Percentiles rank a stretch among this genome's conserved stretches.
phyloP scores from a whole-genome alignment of 208 protist genomes.

The Borovskyia barvae region DNA sequence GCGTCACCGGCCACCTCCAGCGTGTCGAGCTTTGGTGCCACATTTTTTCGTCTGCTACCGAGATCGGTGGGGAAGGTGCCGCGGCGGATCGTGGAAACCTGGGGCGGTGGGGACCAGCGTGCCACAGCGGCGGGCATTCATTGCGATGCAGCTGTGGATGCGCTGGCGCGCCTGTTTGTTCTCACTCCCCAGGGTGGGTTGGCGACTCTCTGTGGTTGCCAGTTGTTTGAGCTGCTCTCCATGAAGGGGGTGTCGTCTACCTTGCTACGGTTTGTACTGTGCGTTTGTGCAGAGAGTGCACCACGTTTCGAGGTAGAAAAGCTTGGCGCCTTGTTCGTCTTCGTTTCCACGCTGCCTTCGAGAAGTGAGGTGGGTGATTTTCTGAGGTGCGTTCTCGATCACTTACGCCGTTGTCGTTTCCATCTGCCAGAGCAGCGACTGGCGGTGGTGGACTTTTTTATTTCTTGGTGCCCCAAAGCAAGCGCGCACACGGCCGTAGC shows the following conservation, averaged over 20 bases:
- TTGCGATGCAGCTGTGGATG: conserved; percentile 22
- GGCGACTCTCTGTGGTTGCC: conserved; percentile 32
- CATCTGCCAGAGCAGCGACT: conserved; percentile 13
- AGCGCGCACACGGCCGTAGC: conserved; percentile 19
- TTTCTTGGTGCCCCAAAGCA: conserved; percentile 28
- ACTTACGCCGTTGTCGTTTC: conserved; percentile 13
- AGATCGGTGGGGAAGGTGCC: conserved; percentile 24
- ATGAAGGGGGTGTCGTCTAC: conserved; percentile 16
- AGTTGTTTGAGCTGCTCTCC: conserved; percentile 41
- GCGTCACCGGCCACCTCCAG: not conserved
- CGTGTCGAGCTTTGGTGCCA: conserved; percentile 6
- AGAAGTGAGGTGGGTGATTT: conserved; percentile 22
- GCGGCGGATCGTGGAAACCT: conserved; percentile 21
- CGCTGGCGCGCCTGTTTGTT: conserved; percentile 44
- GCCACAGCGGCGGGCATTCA: conserved; percentile 7
- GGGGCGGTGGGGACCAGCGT: conserved; percentile 4
- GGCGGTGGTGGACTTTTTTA: conserved; percentile 36
- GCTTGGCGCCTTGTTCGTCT: conserved; percentile 20
- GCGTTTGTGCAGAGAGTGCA: conserved; percentile 40
- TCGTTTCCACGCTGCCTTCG: conserved; percentile 16
- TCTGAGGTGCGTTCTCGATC: conserved; percentile 17
- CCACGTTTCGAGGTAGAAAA: conserved; percentile 28
- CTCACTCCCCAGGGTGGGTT: conserved; percentile 24
- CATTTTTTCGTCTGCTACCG: conserved; percentile 25
- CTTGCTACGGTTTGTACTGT: conserved; percentile 37